These are phyloP conservation scores for Fusarium subtropicale DNA, from an alignment of 2,329 filamentous ascomycete genomes.

Conservation along the genomic window DNA sequence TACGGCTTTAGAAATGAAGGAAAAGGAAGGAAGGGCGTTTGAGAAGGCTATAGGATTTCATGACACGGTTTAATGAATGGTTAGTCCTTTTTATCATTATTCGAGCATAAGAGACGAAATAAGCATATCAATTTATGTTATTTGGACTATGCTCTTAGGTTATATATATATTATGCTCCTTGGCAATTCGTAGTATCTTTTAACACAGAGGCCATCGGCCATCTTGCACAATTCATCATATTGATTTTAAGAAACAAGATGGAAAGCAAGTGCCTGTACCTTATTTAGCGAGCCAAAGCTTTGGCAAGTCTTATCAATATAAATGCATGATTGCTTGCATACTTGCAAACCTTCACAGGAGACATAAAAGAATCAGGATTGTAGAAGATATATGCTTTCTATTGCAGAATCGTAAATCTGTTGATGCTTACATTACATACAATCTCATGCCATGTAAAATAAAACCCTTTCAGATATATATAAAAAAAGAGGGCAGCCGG, in stretches of 20 bases:
- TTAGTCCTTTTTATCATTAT: not conserved
- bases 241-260: not conserved
- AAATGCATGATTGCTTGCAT: not conserved
- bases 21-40: conserved; percentile 14
- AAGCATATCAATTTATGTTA: not conserved
- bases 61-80: conserved; percentile 10
- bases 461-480: conserved; percentile 33
- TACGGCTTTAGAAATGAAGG: not conserved
- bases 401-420: conserved; percentile 45
- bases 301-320: too few relatives aligned
- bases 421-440: conserved; percentile 45
- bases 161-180: not conserved
- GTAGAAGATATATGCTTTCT: conserved; percentile 44
- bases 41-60: conserved; percentile 7
- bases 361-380: not conserved
- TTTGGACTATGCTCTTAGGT: not conserved
- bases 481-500: conserved; percentile 43
- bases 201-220: not conserved
- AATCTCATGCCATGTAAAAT: conserved; percentile 42
- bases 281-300: not conserved
- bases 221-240: not conserved
- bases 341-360: not conserved
- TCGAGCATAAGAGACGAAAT: not conserved
- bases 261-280: not conserved
- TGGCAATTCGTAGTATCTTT: too few relatives aligned